These are phyloP conservation scores for Leccinum insolens DNA, from an alignment of 1,284 basidiomycete genomes.

Conservation along the genomic window DNA sequence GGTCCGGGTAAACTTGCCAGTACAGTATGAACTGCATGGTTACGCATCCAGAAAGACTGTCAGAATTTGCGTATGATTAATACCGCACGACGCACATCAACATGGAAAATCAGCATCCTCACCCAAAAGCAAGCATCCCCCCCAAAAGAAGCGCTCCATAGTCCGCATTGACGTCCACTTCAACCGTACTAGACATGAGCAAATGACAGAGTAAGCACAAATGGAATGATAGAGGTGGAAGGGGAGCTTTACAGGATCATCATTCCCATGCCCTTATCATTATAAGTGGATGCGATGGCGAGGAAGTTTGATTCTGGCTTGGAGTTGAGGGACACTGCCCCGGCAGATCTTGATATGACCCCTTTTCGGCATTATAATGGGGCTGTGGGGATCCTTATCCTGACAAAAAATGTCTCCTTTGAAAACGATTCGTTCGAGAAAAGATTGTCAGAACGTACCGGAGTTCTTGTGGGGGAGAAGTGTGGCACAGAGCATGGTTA, in stretches of 20 bases:
- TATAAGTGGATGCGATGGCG: slow-evolving; percentile 14
- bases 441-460: background rate
- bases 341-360: background rate
- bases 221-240: background rate
- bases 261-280: background rate
- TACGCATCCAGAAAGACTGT: slow-evolving; percentile 30
- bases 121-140: slow-evolving; percentile 29
- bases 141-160: slow-evolving; percentile 28
- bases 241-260: background rate
- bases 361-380: background rate
- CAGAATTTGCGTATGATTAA: background rate
- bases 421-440: background rate
- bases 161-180: slow-evolving; percentile 8
- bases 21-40: slow-evolving; percentile 31
- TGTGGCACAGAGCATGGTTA: background rate
- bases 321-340: background rate
- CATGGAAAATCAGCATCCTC: background rate
- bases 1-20: slow-evolving; percentile 17
- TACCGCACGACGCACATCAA: background rate
- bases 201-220: background rate
- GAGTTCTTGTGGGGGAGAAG: background rate
- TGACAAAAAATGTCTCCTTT: background rate
- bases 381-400: background rate
- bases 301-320: background rate
- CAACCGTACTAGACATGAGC: background rate